Evolutionary conservation across 1,284 basidiomycete species (phyloP).

Genomic region (Cutaneotrichosporon sp.): DNA sequence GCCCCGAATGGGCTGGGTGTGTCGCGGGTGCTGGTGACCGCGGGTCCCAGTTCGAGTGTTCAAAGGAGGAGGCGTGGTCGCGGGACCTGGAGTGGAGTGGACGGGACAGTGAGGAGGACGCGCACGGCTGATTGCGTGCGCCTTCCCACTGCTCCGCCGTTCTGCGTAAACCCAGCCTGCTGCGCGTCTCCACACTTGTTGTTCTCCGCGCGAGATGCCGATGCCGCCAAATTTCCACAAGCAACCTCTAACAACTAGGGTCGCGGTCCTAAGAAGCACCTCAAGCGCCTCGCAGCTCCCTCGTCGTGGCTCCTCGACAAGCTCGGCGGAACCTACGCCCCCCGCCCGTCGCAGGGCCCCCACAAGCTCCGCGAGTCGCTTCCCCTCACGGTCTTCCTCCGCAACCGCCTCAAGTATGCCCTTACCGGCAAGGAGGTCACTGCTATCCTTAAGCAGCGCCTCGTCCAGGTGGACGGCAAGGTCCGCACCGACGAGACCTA

Average conservation of each 20-base stretch:
- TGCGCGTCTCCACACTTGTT: neutral
- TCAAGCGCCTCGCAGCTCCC: conserved; percentile 96
- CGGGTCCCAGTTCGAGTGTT: neutral
- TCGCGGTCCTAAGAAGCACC: conserved; percentile 98
- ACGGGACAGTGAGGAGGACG: neutral
- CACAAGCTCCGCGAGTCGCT: conserved; percentile 99
- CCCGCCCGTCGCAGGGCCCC: conserved; percentile 94
- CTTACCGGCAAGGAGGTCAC: conserved; percentile 95
- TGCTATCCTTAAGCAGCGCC: conserved; percentile 89
- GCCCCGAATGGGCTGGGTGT: conserved; percentile 2
- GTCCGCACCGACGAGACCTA: conserved; percentile 97
- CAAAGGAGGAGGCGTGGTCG: neutral
- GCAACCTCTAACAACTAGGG: conserved; percentile 58
- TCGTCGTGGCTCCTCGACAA: conserved; percentile 99
- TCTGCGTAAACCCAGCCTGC: neutral
- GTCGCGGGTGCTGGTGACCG: neutral
- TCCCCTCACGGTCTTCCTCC: conserved; percentile 89
- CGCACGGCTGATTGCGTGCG: neutral
- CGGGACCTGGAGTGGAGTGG: neutral
- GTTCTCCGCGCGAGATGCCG: neutral
- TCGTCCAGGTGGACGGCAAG: conserved; percentile 98
- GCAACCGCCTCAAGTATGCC: conserved; percentile 99
- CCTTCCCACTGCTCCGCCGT: neutral
- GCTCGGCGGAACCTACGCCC: conserved; percentile 95
- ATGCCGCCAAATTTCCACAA: conserved; percentile 3